Conservation (phyloP, 108 stramenopile species). For the Fistulifera pelliculosa region DNA sequence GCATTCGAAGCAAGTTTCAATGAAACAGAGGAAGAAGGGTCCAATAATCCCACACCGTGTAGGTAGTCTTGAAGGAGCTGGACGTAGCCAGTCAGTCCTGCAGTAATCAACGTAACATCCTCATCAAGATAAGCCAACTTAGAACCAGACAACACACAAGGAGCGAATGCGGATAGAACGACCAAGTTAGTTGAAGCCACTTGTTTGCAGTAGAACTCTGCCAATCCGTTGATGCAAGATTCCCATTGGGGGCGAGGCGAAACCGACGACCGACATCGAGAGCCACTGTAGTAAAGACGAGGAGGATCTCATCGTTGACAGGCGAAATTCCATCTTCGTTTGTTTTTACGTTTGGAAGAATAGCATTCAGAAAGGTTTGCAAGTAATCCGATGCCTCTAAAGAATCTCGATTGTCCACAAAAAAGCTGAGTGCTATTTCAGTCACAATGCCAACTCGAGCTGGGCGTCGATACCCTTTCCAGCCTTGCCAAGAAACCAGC, state of each 20-base stretch:
- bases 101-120: conserved; percentile 24
- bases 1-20: conserved; percentile 31
- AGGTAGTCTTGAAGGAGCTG: conserved; percentile 28
- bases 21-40: conserved; percentile 23
- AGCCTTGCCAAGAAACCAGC: conserved; percentile 10
- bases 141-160: conserved; percentile 23
- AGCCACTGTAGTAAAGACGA: conserved; percentile 34
- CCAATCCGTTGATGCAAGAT: not conserved
- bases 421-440: conserved; percentile 54
- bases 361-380: not conserved
- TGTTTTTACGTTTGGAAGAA: not conserved
- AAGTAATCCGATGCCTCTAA: not conserved
- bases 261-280: conserved; percentile 24
- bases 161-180: conserved; percentile 20
- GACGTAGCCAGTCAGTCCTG: conserved; percentile 27
- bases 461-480: conserved; percentile 30
- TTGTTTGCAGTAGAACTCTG: conserved; percentile 16
- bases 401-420: conserved; percentile 45
- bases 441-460: conserved; percentile 39
- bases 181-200: conserved; percentile 29
- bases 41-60: conserved; percentile 27
- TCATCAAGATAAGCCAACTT: conserved; percentile 25
- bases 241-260: not conserved
- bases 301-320: conserved; percentile 25
- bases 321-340: conserved; percentile 6